Conservation (phyloP, 805 yeast species). For the Schizosaccharomyces cryophilus region DNA sequence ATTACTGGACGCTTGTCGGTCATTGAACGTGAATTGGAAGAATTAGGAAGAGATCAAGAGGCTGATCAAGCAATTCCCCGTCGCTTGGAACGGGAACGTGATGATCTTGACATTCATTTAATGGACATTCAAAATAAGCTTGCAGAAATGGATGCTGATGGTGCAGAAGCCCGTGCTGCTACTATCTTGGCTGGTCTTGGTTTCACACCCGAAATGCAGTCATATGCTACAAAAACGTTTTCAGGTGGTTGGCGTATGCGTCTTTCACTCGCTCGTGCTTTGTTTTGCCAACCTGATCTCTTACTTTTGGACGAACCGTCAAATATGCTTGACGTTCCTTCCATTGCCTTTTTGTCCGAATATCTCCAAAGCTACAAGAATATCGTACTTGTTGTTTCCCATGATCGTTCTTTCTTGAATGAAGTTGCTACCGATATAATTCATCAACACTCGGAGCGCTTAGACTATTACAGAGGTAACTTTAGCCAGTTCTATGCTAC, state of each 20-base stretch:
- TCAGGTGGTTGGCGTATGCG: constrained; percentile 99
- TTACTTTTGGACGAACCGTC: constrained; percentile 93
- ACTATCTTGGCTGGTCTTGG: constrained; percentile 82
- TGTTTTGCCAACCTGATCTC: constrained; percentile 89
- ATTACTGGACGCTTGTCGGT: constrained; percentile 45
- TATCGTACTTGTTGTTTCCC: constrained; percentile 87
- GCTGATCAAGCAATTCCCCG: constrained; percentile 50
- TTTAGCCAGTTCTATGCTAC: constrained; percentile 84
- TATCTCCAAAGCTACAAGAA: constrained; percentile 69
- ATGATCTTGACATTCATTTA: constrained; percentile 56
- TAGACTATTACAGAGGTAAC: constrained; percentile 79
- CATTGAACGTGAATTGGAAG: constrained; percentile 41
- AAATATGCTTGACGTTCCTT: constrained; percentile 99
- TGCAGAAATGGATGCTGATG: constrained; percentile 84
- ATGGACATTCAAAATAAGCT: constrained; percentile 62
- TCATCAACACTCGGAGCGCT: constrained; percentile 89
- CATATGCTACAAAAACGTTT: constrained; percentile 61
- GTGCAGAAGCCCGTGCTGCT: constrained; percentile 94
- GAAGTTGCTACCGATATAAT: constrained; percentile 97
- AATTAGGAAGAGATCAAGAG: constrained; percentile 18
- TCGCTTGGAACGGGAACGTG: constrained; percentile 71
- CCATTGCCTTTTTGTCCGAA: constrained; percentile 76
- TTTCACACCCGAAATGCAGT: constrained; percentile 69
- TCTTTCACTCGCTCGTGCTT: constrained; percentile 87
- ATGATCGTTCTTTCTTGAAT: constrained; percentile 87